These are phyloP conservation scores for Phylloporus sp. DNA, from an alignment of 1,284 basidiomycete species.

Conservation along the genomic window DNA sequence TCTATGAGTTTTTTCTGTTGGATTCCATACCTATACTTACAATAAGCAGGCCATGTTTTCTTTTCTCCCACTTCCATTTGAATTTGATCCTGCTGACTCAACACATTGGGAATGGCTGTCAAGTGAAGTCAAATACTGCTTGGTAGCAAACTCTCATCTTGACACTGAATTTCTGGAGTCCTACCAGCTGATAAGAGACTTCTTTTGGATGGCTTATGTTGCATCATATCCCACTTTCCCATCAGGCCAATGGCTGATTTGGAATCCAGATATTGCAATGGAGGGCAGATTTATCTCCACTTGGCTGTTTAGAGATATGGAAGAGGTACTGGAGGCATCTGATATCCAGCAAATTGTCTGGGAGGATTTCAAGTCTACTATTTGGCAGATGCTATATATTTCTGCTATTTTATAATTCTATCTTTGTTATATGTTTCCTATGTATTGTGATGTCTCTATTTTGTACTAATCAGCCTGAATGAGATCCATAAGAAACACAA, in stretches of 20 bases:
- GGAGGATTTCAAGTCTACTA: background rate
- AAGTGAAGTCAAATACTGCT: background rate
- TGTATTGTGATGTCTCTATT: no score
- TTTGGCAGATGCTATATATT: background rate
- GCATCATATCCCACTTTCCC: slow-evolving; percentile 11
- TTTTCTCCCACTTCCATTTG: slow-evolving; percentile 4
- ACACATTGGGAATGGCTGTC: background rate
- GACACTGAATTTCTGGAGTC: background rate
- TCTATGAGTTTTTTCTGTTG: background rate
- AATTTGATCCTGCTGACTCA: background rate
- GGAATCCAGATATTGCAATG: slow-evolving; percentile 12
- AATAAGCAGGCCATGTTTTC: slow-evolving; percentile 3
- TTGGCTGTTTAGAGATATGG: background rate
- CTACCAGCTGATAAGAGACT: background rate
- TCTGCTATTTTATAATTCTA: background rate
- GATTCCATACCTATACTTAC: background rate
- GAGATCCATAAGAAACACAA: no score
- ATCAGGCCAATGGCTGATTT: slow-evolving; percentile 7
- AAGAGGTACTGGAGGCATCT: background rate
- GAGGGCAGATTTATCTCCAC: slow-evolving; percentile 12
- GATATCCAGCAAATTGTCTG: background rate
- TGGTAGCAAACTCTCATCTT: background rate
- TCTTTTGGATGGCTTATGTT: slow-evolving; percentile 19
- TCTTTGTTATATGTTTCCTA: no score
- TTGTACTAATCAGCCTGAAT: no score